Evolutionary conservation across 257 asterid genomes (phyloP).

Genomic region (Plantago elongata): DNA sequence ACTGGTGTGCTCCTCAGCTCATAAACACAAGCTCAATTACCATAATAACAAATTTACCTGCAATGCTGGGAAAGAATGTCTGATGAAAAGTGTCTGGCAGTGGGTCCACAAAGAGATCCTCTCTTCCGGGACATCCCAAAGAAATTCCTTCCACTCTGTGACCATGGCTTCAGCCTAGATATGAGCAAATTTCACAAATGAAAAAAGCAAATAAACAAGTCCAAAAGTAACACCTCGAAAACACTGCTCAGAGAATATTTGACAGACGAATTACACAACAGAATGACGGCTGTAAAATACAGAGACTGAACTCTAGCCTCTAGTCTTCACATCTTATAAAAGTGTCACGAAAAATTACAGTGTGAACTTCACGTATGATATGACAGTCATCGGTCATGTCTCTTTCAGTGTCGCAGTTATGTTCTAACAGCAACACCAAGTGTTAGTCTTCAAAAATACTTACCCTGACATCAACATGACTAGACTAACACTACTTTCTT

Average conservation of each 20-base stretch:
- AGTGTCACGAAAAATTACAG: background rate
- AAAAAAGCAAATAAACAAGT: background rate
- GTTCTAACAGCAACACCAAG: no score
- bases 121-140: slow-evolving; percentile 98
- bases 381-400: background rate
- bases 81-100: slow-evolving; percentile 87
- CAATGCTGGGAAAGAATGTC: slow-evolving; percentile 80
- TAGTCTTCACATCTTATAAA: slow-evolving; percentile 12
- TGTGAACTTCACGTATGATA: slow-evolving; percentile 3
- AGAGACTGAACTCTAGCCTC: slow-evolving; percentile 4
- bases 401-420: background rate
- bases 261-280: background rate
- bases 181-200: slow-evolving; percentile 24
- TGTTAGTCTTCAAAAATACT: no score
- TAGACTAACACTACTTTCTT: no score
- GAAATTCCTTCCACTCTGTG: slow-evolving; percentile 95
- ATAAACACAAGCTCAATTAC: slow-evolving; percentile 4
- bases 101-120: slow-evolving; percentile 96
- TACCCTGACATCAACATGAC: no score
- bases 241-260: no score
- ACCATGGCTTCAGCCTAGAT: slow-evolving; percentile 98
- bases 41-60: slow-evolving; percentile 45
- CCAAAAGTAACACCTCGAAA: no score
- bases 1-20: slow-evolving; percentile 8
- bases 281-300: slow-evolving; percentile 11